Evolutionary conservation across 2,329 filamentous ascomycete species (phyloP), one percentile per base, ranked within the genome.

Genomic region (Alternaria conjuncta): DNA sequence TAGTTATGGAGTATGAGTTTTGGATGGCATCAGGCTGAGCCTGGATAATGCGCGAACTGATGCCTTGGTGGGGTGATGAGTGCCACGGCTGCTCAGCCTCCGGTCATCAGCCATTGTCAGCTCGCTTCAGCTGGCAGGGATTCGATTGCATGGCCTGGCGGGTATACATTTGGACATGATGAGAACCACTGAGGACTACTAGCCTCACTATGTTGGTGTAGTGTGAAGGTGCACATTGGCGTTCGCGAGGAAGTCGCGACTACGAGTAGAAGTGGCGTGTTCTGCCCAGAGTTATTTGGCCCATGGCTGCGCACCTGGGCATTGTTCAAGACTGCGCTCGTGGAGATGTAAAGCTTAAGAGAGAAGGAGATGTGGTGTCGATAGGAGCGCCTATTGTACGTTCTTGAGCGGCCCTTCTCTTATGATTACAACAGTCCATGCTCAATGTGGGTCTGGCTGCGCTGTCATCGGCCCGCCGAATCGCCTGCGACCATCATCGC

Each of bases 341-440:
- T 10, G 15, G 0, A 18, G 15, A 6, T 18, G 18, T 18, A 9
- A 18, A 41, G 1, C 36, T 18, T 41, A 41, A 41, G n/a, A 18
- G 36, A 41, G 8, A 15, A 41, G 36, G n/a, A 41, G 36, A 18
- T 41, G 36, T 18, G n/a, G 36, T 6, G 36, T 5, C n/a, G 36
- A 41, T 2, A 6, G 36, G 8, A 41, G 36, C 9, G 5, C 1
- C 36, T 41, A 41, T 41, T 41, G n/a, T 41, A 41, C 18, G 36
- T 41, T 41, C 36, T 41, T 41, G n/a, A 41, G 8, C 36, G 36
- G 36, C 36, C 36, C 36, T 41, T 18, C 36, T 41, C 36, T 0
- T 18, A 41, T 0, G 0, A 18, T 0, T 0, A 0, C 36, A 18
- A 41, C 36, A 0, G 36, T 41, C 36, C n/a, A 41, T 41, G 36